These are phyloP conservation scores for grape (Vitis vinifera) DNA, from an alignment of 164 flowering plant species.

Conservation along the genomic window ASM3070453v1 NC_081812.1:11971501-11972000, in stretches of 20 bases:
- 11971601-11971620: not conserved
- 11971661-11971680: not conserved
- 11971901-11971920: constrained; percentile 11
- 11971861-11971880: constrained; percentile 9
- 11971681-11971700: not conserved
- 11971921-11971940: constrained; percentile 9
- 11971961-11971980: not conserved
- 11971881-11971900: not conserved
- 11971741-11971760: not conserved
- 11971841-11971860: not conserved
- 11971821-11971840: not conserved
- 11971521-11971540: too few species aligned
- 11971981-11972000: not conserved
- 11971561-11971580: not conserved
- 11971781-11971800: not conserved
- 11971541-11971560: not conserved
- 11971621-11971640: not conserved
- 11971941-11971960: constrained; percentile 31
- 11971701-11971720: not conserved
- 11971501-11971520: too few species aligned
- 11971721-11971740: not conserved
- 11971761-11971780: not conserved
- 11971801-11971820: constrained; percentile 38
- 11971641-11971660: not conserved
- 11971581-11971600: not conserved